A percentile compares a stretch with the other conserved stretches of the same genome.
These are phyloP conservation scores for Aurinia saxatilis DNA, from an alignment of 345 rosid species.

Conservation along the genomic window DNA sequence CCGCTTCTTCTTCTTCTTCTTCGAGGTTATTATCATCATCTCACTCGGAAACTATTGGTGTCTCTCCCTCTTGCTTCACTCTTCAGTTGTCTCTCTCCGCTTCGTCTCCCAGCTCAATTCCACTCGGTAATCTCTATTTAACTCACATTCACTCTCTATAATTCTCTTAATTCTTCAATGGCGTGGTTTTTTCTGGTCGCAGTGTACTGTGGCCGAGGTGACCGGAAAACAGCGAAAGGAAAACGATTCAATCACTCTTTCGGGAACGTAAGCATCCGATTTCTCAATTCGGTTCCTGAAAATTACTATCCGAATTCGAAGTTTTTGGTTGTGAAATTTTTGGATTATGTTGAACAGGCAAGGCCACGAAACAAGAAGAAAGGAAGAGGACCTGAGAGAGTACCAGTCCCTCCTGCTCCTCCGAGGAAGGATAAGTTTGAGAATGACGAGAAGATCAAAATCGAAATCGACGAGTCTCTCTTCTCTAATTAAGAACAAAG, in stretches of 20 bases:
- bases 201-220: slow-evolving; percentile 89
- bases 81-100: slow-evolving; percentile 31
- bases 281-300: neutral
- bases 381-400: slow-evolving; percentile 79
- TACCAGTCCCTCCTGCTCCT: slow-evolving; percentile 56
- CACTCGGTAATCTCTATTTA: slow-evolving; percentile 32
- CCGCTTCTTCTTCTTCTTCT: slow-evolving; percentile 7
- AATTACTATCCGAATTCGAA: neutral
- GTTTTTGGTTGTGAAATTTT: neutral
- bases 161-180: neutral
- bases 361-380: slow-evolving; percentile 89
- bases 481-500: slow-evolving; percentile 36
- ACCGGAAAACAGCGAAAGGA: slow-evolving; percentile 77
- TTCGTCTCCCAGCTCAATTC: slow-evolving; percentile 32
- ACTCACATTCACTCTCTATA: neutral
- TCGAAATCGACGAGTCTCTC: slow-evolving; percentile 69
- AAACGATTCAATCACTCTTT: slow-evolving; percentile 91
- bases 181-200: neutral
- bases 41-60: slow-evolving; percentile 40
- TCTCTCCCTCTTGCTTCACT: slow-evolving; percentile 28
- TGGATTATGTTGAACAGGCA: slow-evolving; percentile 38
- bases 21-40: slow-evolving; percentile 42
- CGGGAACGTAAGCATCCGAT: slow-evolving; percentile 61
- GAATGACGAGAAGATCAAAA: slow-evolving; percentile 49
- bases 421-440: slow-evolving; percentile 59